Evolutionary conservation across 768 basidiomycete species (phyloP), one percentile per base, ranked within the genome.

Genomic region (Xerocomellus intermedius): DNA sequence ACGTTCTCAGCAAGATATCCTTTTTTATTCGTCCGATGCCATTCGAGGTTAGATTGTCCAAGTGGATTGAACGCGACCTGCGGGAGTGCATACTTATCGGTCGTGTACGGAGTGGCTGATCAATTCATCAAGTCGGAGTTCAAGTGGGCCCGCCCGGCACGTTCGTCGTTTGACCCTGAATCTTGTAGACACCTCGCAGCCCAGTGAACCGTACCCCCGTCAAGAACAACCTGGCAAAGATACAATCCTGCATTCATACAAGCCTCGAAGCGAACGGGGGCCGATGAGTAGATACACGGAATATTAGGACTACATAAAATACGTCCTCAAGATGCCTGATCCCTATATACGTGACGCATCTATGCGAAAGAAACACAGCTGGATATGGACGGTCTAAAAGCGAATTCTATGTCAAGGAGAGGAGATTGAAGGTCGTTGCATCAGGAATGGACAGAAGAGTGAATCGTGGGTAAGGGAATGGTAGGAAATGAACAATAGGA

Each of bases 261-360:
- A 30, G 49, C 42, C 56, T 58, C 53, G 24, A 43, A 44, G 48
- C 19, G 32, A 52, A 48, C 32, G 50, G 32, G 48, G 51, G 32
- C 42, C 26, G 57, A 46, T 24, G 64, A 41, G 59, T 64, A 69
- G 62, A 67, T 67, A 67, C 66, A 67, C 10, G 48, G 57, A 59
- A 66, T 61, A 69, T 69, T 69, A 69, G 28, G 65, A 65, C 56
- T 63, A 66, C 65, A 69, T 69, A 69, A 63, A 62, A 71, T 69
- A 69, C 65, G 61, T 69, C 69, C 65, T 60, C 64, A 72, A 70
- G 67, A 70, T 70, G 61, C 61, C 66, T 63, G 66, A 67, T 67
- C 66, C 65, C 52, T 69, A 62, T 62, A 69, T 65, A 65, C 45
- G 63, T 57, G 61, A 60, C 68, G 61, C 67, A 65, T 70, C 68